Evolutionary conservation across 2,329 filamentous ascomycete species (phyloP), one percentile per base, ranked within the genome.

Genomic region (Ophiocordyceps camponoti-saundersi): DNA sequence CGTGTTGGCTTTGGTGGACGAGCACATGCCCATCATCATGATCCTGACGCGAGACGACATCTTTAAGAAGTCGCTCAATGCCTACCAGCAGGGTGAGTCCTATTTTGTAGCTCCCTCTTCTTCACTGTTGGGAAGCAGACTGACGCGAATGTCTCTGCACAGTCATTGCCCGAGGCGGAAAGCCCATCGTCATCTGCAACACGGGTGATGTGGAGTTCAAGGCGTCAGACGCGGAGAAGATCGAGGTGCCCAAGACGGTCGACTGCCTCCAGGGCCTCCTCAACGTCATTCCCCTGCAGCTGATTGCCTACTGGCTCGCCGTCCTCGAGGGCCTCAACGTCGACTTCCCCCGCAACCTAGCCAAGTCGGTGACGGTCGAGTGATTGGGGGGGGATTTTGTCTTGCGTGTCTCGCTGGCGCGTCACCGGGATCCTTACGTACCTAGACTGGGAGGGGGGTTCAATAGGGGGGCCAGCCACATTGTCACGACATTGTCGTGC

Each of bases 1-100:
- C 74, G 92, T 98, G 46, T 73, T 98, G 62, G 92, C 92, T 46
- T 77, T 98, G 52, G 92, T 98, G 50, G 92, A 98, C 59, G 92
- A 98, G 77, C 90, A 95, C 69, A 79, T 98, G 36, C 92, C 92
- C 52, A 98, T 98, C 65, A 95, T 98, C 68, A 98, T 98, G 92
- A 96, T 98, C 61, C 75, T 98, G 51, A 98, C 92, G 47, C 85
- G 92, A 50, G 92, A 98, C 63, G 77, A 88, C 57, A 82, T 98
- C 61, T 98, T 98, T 72, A 84, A 84, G 65, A 98, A 98, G 73
- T 96, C 92, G n/a, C 75, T 98, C 60, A 98, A 98, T 66, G 92
- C 92, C 59, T 98, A 96, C 68, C 92, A 98, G 71, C 92, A 98
- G 75, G 81, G 82, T 85, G 72, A 63, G 75, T 41, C 39, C 21